A percentile compares a stretch with the other conserved stretches of the same genome.
phyloP scores from a whole-genome alignment of 371 early-diverging fungal species.

The Zopfochytrium polystomum region DNA sequence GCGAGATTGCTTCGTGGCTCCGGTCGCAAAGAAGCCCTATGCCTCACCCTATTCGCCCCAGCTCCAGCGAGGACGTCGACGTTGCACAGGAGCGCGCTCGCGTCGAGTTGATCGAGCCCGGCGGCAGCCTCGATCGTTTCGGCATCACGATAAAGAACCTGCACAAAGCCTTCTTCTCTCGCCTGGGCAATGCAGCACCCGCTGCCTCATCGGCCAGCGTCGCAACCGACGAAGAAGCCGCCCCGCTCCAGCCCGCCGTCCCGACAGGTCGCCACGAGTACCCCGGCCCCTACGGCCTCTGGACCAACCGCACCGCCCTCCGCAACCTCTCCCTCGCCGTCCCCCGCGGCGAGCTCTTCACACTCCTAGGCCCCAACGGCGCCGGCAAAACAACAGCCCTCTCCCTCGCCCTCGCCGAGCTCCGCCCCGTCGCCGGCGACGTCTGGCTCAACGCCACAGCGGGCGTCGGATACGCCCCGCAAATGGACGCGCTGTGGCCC shows the following conservation, averaged over 20 bases:
- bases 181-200: too few species aligned
- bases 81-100: constrained; percentile 1
- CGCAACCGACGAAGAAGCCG: neutral
- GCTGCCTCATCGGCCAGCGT: too few species aligned
- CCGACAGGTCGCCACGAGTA: neutral
- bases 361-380: constrained; percentile 52
- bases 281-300: neutral
- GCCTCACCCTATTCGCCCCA: neutral
- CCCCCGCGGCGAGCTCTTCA: constrained; percentile 52
- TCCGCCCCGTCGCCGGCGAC: constrained; percentile 5
- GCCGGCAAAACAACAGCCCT: constrained; percentile 57
- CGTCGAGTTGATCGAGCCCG: constrained; percentile 10
- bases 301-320: constrained; percentile 9
- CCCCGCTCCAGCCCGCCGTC: neutral
- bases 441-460: constrained; percentile 6
- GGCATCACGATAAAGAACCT: too few species aligned
- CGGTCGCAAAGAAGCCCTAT: neutral
- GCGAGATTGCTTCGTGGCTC: neutral
- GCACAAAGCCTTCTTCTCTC: too few species aligned
- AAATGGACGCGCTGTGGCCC: constrained; percentile 20
- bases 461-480: constrained; percentile 16
- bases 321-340: constrained; percentile 9
- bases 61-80: constrained; percentile 6
- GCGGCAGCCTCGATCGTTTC: constrained; percentile 5
- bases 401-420: constrained; percentile 17